phyloP scores from a whole-genome alignment of 805 yeast genomes.

The Yarrowia osloensis region DNA sequence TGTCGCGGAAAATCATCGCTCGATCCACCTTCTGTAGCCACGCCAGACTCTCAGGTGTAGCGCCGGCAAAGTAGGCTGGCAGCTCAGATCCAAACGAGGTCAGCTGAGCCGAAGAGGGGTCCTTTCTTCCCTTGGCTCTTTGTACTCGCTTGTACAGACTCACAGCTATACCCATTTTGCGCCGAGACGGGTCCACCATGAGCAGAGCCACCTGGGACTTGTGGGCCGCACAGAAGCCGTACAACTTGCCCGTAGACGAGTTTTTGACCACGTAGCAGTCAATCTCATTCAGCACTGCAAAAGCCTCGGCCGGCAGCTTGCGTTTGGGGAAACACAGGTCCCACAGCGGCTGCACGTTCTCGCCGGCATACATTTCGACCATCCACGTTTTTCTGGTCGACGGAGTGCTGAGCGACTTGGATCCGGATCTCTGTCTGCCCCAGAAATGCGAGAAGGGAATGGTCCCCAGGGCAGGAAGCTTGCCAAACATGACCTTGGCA shows the following conservation, averaged over 20 bases:
- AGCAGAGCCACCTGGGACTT: slow-evolving; percentile 45
- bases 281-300: background rate
- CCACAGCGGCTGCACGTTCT: slow-evolving; percentile 9
- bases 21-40: slow-evolving; percentile 25
- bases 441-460: slow-evolving; percentile 45
- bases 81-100: slow-evolving; percentile 10
- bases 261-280: slow-evolving; percentile 19
- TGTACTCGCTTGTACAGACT: slow-evolving; percentile 56
- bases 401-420: background rate
- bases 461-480: slow-evolving; percentile 52
- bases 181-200: slow-evolving; percentile 55
- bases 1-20: slow-evolving; percentile 15
- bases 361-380: slow-evolving; percentile 8
- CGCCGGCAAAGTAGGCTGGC: slow-evolving; percentile 11
- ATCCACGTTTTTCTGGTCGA: slow-evolving; percentile 18
- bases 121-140: slow-evolving; percentile 31
- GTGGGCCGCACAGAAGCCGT: slow-evolving; percentile 48
- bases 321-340: slow-evolving; percentile 14
- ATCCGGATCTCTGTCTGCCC: slow-evolving; percentile 1
- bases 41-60: slow-evolving; percentile 11
- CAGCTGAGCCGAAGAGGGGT: slow-evolving; percentile 13
- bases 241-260: slow-evolving; percentile 54
- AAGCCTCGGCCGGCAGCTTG: slow-evolving; percentile 10
- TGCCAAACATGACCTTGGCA: slow-evolving; percentile 58
- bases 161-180: slow-evolving; percentile 58